Conservation (phyloP, 106 monocot genomes). For the Allium fistulosum region DNA sequence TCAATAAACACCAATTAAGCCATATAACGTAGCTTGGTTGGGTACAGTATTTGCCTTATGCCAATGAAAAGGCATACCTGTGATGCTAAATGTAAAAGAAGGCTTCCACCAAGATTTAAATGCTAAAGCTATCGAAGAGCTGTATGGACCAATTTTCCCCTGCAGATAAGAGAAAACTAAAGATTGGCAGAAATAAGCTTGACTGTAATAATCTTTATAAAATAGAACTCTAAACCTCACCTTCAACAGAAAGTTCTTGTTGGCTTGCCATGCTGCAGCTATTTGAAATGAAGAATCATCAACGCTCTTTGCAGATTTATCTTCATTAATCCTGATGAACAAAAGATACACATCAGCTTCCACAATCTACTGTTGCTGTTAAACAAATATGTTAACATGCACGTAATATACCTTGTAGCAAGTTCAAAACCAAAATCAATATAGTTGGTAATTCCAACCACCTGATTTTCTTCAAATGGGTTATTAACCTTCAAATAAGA, state of each 20-base stretch:
- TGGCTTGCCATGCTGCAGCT: conserved; percentile 98
- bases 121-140: conserved; percentile 69
- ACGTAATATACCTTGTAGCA: conserved; percentile 46
- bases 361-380: background rate
- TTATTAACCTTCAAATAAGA: conserved; percentile 48
- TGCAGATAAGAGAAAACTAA: conserved; percentile 23
- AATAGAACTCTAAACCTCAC: conserved; percentile 13
- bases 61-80: conserved; percentile 34
- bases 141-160: conserved; percentile 73
- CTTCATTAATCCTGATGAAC: conserved; percentile 41
- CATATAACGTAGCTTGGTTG: background rate
- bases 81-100: conserved; percentile 91
- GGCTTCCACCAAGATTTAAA: conserved; percentile 99
- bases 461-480: conserved; percentile 73
- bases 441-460: conserved; percentile 94
- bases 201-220: background rate
- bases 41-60: conserved; percentile 2
- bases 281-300: conserved; percentile 75
- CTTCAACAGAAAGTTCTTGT: conserved; percentile 93
- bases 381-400: conserved; percentile 1
- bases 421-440: conserved; percentile 95
- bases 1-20: background rate
- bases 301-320: conserved; percentile 28
- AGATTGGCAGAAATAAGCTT: background rate
- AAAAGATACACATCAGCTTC: background rate